Base-by-base conservation (phyloP, 225 moss, liverwort and hornwort species). In the Pseudisothecium myosuroides region DNA sequence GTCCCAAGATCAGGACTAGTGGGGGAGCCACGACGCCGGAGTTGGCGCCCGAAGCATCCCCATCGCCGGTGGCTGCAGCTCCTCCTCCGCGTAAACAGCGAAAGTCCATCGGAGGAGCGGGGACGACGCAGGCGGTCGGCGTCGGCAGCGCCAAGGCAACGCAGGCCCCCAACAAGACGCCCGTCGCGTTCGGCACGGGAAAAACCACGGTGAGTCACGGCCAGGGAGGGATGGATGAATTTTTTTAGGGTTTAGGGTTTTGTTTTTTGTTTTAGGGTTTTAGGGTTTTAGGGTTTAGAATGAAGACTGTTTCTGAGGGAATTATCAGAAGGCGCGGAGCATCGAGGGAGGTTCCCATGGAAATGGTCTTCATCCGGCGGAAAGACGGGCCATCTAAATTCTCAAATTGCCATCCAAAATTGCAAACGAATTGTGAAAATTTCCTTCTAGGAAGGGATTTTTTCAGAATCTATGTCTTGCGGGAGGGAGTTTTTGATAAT, bases 1-100 rank as follows among this genome's bases (percentile, higher is more conserved):
- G 87, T 59, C 91, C 95, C 39, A 96, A 96, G 90, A 14, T 66
- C 13, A 90, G 83, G 29, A 59, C 80, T 80, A n/a, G n/a, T n/a
- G 80, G 96, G 84, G 81, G 66, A 43, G 45, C 59, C 31, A 90
- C 81, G 11, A 88, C 92, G 37, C 94, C 96, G 52, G 66, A 83
- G 6, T 88, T 80, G 59, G 59, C 80, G 41, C 18, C 41, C 28
- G 80, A 80, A 13, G 80, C 80, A 12, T 80, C 91, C 23, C 94
- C 96, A 84, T 90, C 90, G 15, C 90, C 88, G 6, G 39, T 58
- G 12, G 87, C 64, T 87, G 92, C 52, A 56, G 65, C 52, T 52
- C 34, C 73, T 49, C 60, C 83, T 66, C 87, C 64, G 59, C 80
- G 80, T 18, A 95, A 87, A 76, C 92, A 37, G 27, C 88, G 94